phyloP scores from a whole-genome alignment of 495 filamentous ascomycete species.

The Mycothermus thermophilus region DNA sequence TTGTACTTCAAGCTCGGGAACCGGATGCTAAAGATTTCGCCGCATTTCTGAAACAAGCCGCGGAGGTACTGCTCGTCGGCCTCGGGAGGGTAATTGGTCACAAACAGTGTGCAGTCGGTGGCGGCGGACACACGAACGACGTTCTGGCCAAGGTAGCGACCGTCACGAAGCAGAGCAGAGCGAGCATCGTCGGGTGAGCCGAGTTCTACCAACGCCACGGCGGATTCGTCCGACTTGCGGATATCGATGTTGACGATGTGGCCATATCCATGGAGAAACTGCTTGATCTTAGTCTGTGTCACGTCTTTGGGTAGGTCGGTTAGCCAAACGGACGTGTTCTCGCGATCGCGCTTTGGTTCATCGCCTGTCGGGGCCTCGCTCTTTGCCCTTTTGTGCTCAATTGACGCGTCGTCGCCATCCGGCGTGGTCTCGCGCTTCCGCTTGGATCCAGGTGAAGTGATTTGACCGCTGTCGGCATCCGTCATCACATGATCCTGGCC shows the following conservation, averaged over 20 bases:
- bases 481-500: conserved; percentile 18
- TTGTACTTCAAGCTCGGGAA: conserved; percentile 86
- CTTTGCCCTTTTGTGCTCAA: conserved; percentile 45
- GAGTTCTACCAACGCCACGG: conserved; percentile 74
- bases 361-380: conserved; percentile 25
- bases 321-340: conserved; percentile 74
- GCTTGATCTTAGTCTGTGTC: conserved; percentile 56
- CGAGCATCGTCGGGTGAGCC: conserved; percentile 62
- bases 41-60: conserved; percentile 58
- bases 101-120: conserved; percentile 65
- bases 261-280: conserved; percentile 85
- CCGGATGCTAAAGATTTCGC: conserved; percentile 71
- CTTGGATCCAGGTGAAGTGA: conserved; percentile 37
- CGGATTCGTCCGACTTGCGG: conserved; percentile 40
- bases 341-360: conserved; percentile 62
- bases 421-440: conserved; percentile 48
- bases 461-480: conserved; percentile 9
- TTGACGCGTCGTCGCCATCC: conserved; percentile 22
- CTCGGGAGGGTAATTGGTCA: conserved; percentile 79
- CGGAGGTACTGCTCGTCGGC: conserved; percentile 73
- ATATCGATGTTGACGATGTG: conserved; percentile 63
- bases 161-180: conserved; percentile 63
- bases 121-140: conserved; percentile 60
- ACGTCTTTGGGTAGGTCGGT: conserved; percentile 55
- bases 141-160: conserved; percentile 56